Evolutionary conservation across 2,329 filamentous ascomycete species (phyloP), one percentile per base, ranked within the genome.

Genomic region (Nigrospora osmanthi): DNA sequence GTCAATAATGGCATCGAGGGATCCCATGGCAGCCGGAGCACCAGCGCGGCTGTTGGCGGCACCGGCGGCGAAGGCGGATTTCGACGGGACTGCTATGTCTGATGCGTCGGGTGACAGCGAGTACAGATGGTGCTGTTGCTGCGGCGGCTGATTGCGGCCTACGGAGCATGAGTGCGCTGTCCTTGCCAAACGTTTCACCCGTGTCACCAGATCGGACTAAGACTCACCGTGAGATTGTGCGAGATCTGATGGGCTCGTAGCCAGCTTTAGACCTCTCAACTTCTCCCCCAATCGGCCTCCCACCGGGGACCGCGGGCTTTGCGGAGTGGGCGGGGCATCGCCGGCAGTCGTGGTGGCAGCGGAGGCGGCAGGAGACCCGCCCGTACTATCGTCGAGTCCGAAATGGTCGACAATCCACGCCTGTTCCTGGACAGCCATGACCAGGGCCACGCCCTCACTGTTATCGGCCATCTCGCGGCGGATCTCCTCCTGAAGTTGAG

Each of bases 361-460:
- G 42, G 37, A 35, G 43, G 51, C 40, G 49, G 49, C 35, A 28
- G 23, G 7, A 28, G 23, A 28, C 23, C 23, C 23, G 23, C 23
- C 23, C 23, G 9, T 28, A 2, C 2, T 28, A 28, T 42, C 28
- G 17, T 17, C 32, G 9, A 42, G 33, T 23, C 40, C 40, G 62
- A 95, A 95, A 54, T 89, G 87, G 39, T 82, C 72, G 57, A 88
- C 78, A 43, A 95, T 89, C 89, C 89, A 95, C 54, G 86, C 77
- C 59, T 83, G 87, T 64, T 95, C 89, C 47, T 88, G 80, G 40
- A 87, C 62, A 0, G 85, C 88, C 84, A 95, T 95, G 59, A 88
- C 81, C 45, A 94, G 68, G 2, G 86, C 89, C 15, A 95, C 79
- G 16, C 89, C 86, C 66, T 95, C 89, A 12, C 77, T 75, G 58